These are phyloP conservation scores for Clausena lansium DNA, from an alignment of 345 rosid genomes.

Conservation along the genomic window DNA sequence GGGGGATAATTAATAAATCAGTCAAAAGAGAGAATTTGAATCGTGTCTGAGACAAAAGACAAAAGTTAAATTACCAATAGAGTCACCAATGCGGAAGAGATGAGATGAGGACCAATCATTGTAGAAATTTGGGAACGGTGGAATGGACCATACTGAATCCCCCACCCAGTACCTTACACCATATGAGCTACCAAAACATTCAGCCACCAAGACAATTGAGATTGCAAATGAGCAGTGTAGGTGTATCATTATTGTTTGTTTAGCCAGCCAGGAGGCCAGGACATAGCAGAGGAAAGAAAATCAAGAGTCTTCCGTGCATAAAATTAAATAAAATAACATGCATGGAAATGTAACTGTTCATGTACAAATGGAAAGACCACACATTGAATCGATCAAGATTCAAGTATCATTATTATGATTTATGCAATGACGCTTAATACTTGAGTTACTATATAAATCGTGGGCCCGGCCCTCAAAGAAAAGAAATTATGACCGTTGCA, in stretches of 20 bases:
- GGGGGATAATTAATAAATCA: neutral
- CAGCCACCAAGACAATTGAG: neutral
- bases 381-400: no score
- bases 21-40: neutral
- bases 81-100: constrained; percentile 22
- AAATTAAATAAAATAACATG: neutral
- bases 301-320: neutral
- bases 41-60: neutral
- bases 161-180: constrained; percentile 30
- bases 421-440: no score
- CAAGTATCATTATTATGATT: no score
- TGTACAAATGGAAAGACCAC: neutral
- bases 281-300: neutral
- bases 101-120: constrained; percentile 41
- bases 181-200: neutral
- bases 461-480: neutral
- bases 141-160: constrained; percentile 39
- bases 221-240: neutral
- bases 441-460: no score
- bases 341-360: constrained; percentile 1
- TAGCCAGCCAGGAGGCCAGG: neutral
- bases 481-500: constrained; percentile 27
- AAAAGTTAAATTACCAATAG: constrained; percentile 18
- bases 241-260: neutral
- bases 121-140: constrained; percentile 35